Conservation (phyloP, 73 alveolate species). For the Chromera velia region DNA sequence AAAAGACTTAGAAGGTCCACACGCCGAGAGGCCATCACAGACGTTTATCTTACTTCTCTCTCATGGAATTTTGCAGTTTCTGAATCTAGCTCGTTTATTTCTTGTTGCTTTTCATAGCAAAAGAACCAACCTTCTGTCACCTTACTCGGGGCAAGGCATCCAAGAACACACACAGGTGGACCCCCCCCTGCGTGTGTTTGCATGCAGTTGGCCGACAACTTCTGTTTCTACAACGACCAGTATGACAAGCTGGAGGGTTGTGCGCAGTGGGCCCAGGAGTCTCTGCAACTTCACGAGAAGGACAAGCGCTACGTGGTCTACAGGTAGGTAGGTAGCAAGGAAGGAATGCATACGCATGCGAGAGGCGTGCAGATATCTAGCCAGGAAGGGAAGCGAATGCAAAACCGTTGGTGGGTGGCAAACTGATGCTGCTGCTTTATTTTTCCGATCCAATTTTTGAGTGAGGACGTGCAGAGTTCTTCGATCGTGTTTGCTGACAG, state of each 20-base stretch:
- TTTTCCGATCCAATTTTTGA: not conserved
- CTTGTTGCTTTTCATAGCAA: too few species aligned
- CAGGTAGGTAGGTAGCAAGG: not conserved
- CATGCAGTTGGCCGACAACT: conserved; percentile 21
- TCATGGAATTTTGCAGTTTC: too few species aligned
- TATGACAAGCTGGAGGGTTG: conserved; percentile 36
- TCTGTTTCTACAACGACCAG: conserved; percentile 29
- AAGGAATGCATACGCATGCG: not conserved
- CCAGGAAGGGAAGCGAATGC: not conserved
- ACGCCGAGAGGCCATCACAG: not conserved
- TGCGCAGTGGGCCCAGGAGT: conserved; percentile 42
- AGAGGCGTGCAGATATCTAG: not conserved
- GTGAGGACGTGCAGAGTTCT: not conserved
- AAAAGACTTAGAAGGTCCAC: not conserved
- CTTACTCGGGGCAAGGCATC: too few species aligned
- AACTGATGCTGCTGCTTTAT: not conserved
- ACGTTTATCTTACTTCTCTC: not conserved
- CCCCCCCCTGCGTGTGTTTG: not conserved
- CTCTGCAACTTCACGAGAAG: conserved; percentile 3
- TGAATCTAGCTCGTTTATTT: too few species aligned
- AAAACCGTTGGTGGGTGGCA: not conserved
- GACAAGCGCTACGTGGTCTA: conserved; percentile 39
- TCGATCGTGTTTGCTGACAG: not conserved
- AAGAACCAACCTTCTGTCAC: too few species aligned
- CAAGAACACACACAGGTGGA: too few species aligned